Base-by-base conservation (phyloP, 2,329 filamentous ascomycete species). In the Diplodia seriata region DNA sequence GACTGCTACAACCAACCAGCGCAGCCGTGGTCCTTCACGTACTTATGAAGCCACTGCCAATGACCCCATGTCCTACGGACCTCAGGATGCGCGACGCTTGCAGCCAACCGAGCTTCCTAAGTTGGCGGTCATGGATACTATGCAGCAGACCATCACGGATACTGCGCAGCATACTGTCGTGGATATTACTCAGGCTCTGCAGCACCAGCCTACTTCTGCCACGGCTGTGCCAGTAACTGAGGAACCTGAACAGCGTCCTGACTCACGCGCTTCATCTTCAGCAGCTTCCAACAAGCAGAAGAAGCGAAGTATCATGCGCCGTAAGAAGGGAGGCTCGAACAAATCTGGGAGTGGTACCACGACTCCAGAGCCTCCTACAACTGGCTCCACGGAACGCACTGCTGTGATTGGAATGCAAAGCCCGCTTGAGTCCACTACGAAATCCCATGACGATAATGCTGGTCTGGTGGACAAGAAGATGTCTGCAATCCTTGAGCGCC, bases 391-490 rank as follows among this genome's bases (percentile, higher is more conserved):
- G 4, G 43, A 51, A 5, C 59, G 15, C 11, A n/a, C 20, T 31
- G 18, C 43, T 31, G 33, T 18, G 1, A 8, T 12, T 8, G 15
- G 18, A 43, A 50, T 12, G 29, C 23, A 50, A 29, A 49, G 26
- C 15, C 43, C 33, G 38, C 20, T 36, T 4, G 59, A 63, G 2
- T 9, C 23, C 6, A 11, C 23, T n/a, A 31, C 40, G 18, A 23
- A 31, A 14, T 12, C 14, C 3, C 29, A 23, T 3, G 18, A 9
- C 1, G 57, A 43, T n/a, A 14, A 49, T 50, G 59, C 50, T 7
- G 59, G 59, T 14, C 50, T 63, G 43, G 59, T 63, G 29, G 47
- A 63, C 18, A 63, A 51, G 47, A 36, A 31, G 12, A 63, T 63
- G 2, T 38, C 59, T 12, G 49, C 59, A 14, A 63, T 63, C 4